Evolutionary conservation across 257 asterid species (phyloP), one percentile per base, ranked within the genome.

Genomic region (Orobanche coerulescens): DNA sequence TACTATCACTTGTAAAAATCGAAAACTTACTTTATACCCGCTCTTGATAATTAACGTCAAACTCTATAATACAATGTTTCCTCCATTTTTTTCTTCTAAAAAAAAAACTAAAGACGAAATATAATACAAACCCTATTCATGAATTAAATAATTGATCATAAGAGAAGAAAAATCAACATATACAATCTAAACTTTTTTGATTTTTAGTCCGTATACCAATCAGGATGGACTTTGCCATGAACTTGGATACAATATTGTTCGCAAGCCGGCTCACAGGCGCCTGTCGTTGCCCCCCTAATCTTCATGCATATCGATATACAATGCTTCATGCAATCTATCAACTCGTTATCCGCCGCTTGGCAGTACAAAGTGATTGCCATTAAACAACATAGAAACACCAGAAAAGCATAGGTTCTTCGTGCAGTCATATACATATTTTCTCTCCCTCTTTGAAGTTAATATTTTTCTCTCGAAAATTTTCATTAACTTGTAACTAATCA

Each of bases 251-350:
- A 65, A 4, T 71, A 71, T 30, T 60, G 64, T 0, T 51, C 34
- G 62, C 76, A 71, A 6, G 76, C 71, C 1, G 67, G 40, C 20
- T 23, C 8, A 42, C 76, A 71, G 11, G 61, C 37, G 20, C n/a
- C 0, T 0, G 26, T 12, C 39, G 51, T 65, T n/a, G 76, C 67
- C 0, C 47, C 66, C 49, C 30, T 39, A 37, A 72, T 61, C 28
- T 28, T 4, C 52, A 72, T 50, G 44, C 77, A 72, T 62, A 67
- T 19, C 18, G 66, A 43, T 73, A 48, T 53, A 50, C 77, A 72
- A 4, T 14, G 42, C 2, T 20, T 19, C 13, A 4, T n/a, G 61
- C 72, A 67, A 0, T 33, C 61, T 26, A 8, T 20, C 4, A 10
- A 15, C 2, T 1, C 61, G 0, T 6, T 19, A 19, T 47, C 39